A percentile compares a stretch with the other conserved stretches of the same genome.
Conservation (phyloP, 306 rosid species). For the Elaeagnus macrophylla region DNA sequence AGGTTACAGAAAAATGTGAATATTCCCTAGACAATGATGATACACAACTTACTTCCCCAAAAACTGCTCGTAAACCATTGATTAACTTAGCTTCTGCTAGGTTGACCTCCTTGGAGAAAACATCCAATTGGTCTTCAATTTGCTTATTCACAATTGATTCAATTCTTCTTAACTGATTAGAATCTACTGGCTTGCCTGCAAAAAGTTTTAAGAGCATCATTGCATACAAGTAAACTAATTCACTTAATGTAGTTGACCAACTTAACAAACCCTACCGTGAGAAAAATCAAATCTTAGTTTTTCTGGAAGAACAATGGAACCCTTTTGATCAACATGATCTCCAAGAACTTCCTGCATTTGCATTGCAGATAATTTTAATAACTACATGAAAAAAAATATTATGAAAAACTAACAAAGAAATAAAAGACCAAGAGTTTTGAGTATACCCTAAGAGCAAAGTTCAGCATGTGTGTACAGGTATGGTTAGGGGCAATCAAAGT, state of each 20-base stretch:
- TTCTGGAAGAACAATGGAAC: slow-evolving; percentile 96
- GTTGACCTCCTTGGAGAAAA: slow-evolving; percentile 59
- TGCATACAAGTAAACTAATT: slow-evolving; percentile 1
- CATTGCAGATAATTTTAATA: slow-evolving; percentile 17
- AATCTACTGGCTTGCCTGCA: slow-evolving; percentile 80
- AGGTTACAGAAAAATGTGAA: slow-evolving; percentile 6
- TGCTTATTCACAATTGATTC: slow-evolving; percentile 84
- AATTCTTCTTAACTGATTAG: slow-evolving; percentile 63
- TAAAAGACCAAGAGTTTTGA: slow-evolving; percentile 2
- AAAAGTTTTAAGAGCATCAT: slow-evolving; percentile 22
- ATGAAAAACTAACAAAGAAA: not conserved
- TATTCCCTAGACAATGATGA: not conserved
- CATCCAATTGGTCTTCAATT: slow-evolving; percentile 72
- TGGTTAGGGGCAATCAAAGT: slow-evolving; percentile 82
- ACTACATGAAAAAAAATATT: slow-evolving; percentile 1
- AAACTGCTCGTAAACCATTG: slow-evolving; percentile 89
- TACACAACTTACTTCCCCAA: slow-evolving; percentile 72
- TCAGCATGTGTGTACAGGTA: slow-evolving; percentile 96
- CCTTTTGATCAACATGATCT: slow-evolving; percentile 83
- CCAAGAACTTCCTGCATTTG: slow-evolving; percentile 85
- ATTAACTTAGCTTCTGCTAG: slow-evolving; percentile 70
- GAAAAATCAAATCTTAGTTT: slow-evolving; percentile 95
- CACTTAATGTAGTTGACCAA: slow-evolving; percentile 16
- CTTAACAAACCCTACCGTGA: slow-evolving; percentile 50
- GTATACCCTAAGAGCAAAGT: slow-evolving; percentile 92